Base-by-base conservation (phyloP, 2,329 filamentous ascomycete genomes). In the Pleoardoris graminearum region DNA sequence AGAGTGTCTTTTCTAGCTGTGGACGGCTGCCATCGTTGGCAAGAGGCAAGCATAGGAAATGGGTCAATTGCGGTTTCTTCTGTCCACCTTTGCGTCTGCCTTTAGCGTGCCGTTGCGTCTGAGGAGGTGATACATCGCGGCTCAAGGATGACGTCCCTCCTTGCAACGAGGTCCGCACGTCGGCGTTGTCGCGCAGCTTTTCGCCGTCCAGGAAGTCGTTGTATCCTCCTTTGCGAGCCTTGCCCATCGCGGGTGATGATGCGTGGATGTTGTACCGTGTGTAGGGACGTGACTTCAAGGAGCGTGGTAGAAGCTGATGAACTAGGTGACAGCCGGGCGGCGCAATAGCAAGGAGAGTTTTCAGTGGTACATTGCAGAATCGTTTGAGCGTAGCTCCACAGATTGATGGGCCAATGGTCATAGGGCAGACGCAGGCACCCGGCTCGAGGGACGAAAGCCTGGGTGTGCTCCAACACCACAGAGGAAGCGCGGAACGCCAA, bases 21-120 rank as follows among this genome's bases (percentile, higher is more conserved):
- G 82, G 78, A 12, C 83, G 79, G 1, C 86, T 89, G 7, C 72
- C 46, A 0, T 76, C 50, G 2, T 83, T 89, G 43, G 87, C 78
- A 6, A 97, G 82, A 1, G 91, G 88, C 46, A 93, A 77, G 71
- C 86, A 90, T 41, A 92, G 77, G 67, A 92, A 92, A 73, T 92
- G 89, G 3, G 89, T 92, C 21, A 85, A 79, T 10, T 75, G 73
- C 7, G 78, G 73, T 53, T 74, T 78, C 53, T 73, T 76, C 3
- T 57, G 41, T 16, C 50, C 61, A 7, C 50, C 43, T 48, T 58
- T 61, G 29, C 57, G 50, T 51, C 51, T 53, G 19, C 50, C 50
- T 45, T 53, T 50, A n/a, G 32, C 39, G 3, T 58, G 27, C 21
- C 57, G 54, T 17, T 45, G 50, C 23, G 39, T 32, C 7, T 48